Evolutionary conservation across 164 flowering plant genomes (phyloP).

Genomic region (Piper longum): DNA sequence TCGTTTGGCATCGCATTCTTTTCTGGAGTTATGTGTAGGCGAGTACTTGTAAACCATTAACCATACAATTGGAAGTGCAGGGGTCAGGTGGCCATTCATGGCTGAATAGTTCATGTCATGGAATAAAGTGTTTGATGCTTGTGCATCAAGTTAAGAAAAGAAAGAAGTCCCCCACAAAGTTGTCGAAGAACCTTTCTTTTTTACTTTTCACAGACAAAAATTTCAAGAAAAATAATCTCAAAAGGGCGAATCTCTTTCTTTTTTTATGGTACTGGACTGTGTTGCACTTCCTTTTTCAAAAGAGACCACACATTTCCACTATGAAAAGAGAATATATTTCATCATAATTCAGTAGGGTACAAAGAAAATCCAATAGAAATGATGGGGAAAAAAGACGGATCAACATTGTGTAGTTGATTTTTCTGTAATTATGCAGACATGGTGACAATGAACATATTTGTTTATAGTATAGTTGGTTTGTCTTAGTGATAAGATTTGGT

Average conservation of each 20-base stretch:
- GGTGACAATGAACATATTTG: too few relatives aligned
- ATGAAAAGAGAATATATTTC: conserved; percentile 3
- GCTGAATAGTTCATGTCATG: not conserved
- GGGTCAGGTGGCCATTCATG: too few relatives aligned
- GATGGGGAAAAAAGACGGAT: too few relatives aligned
- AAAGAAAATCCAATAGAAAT: too few relatives aligned
- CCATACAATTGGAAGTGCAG: too few relatives aligned
- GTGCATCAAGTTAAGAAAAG: not conserved
- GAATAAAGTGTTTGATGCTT: not conserved
- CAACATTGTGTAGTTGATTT: too few relatives aligned
- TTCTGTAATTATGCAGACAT: too few relatives aligned
- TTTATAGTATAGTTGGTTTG: too few relatives aligned
- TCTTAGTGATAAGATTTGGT: too few relatives aligned
- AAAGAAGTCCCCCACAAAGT: not conserved
- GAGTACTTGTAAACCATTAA: too few relatives aligned
- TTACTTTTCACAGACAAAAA: not conserved
- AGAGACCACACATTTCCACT: conserved; percentile 2
- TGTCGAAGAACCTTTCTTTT: not conserved
- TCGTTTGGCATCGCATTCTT: too few relatives aligned
- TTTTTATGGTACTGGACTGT: conserved; percentile 4
- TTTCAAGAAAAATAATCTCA: not conserved
- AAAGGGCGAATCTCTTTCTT: not conserved
- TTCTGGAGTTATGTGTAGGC: too few relatives aligned
- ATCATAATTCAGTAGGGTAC: not conserved
- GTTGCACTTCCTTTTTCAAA: conserved; percentile 14